phyloP scores from a whole-genome alignment of 129 eudicot species.

The Apium graveolens region DNA sequence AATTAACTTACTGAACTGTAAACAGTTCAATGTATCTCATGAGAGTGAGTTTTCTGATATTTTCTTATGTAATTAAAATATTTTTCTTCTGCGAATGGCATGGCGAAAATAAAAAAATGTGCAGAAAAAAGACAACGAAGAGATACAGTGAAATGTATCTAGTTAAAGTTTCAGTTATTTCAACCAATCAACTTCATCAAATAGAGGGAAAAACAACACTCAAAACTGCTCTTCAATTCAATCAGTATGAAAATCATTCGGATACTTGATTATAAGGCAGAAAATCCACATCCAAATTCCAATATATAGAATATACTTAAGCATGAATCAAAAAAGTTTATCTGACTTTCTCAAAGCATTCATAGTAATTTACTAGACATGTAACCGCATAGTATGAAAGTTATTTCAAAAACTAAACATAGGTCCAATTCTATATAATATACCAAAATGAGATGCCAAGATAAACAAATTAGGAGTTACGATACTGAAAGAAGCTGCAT shows the following conservation, averaged over 20 bases:
- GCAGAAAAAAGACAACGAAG: background rate
- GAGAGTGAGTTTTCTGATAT: background rate
- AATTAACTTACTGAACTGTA: background rate
- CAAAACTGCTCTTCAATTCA: background rate
- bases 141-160: background rate
- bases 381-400: background rate
- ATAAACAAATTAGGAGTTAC: slow-evolving; percentile 20
- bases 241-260: background rate
- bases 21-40: background rate
- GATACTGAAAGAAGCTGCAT: slow-evolving; percentile 81
- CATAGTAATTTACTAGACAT: background rate
- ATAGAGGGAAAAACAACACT: background rate
- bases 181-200: background rate
- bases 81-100: background rate
- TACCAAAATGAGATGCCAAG: background rate
- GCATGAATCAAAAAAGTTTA: background rate
- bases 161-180: background rate
- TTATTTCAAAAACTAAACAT: background rate
- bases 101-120: background rate
- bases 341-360: background rate
- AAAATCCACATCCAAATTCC: background rate
- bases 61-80: background rate
- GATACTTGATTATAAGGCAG: background rate
- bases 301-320: background rate
- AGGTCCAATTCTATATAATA: background rate